Percentiles rank a stretch among this genome's conserved stretches.
Conservation (phyloP, 208 protist genomes). For the Leishmania tropica region DNA sequence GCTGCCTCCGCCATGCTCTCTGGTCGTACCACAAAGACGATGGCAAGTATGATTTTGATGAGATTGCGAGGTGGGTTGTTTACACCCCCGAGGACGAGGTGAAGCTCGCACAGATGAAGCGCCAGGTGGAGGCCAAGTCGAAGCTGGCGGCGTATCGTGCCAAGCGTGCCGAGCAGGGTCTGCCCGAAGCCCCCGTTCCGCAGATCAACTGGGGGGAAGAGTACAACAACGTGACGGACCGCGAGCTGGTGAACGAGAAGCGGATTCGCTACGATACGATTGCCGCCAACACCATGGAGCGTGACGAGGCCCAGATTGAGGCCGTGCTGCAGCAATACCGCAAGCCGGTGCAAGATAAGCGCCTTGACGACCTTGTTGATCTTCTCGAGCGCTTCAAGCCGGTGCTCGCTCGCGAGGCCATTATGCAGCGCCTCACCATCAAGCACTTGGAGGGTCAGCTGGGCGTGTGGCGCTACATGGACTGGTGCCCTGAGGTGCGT, state of each 20-base stretch:
- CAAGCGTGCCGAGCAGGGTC: constrained; percentile 59
- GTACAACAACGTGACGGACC: constrained; percentile 78
- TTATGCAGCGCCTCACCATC: constrained; percentile 93
- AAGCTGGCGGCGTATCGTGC: constrained; percentile 80
- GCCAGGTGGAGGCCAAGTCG: constrained; percentile 75
- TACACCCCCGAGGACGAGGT: constrained; percentile 91
- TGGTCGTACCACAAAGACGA: constrained; percentile 94
- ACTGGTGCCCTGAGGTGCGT: constrained; percentile 93
- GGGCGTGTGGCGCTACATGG: constrained; percentile 93
- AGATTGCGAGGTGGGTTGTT: constrained; percentile 91
- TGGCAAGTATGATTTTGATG: constrained; percentile 81
- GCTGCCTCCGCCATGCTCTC: constrained; percentile 90
- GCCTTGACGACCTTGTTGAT: constrained; percentile 86
- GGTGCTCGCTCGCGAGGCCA: constrained; percentile 91
- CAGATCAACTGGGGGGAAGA: constrained; percentile 81
- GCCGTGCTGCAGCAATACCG: constrained; percentile 86
- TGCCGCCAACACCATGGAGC: constrained; percentile 72
- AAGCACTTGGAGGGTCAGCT: constrained; percentile 93
- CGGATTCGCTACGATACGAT: constrained; percentile 88
- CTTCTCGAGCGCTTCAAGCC: constrained; percentile 93
- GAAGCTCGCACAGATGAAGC: constrained; percentile 74
- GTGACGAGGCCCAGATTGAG: constrained; percentile 88
- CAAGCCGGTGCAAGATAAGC: constrained; percentile 82
- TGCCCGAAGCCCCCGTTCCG: constrained; percentile 63
- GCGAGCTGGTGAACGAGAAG: constrained; percentile 90